These are phyloP conservation scores for Mortierella sp. DNA, from an alignment of 371 early-diverging fungal species.

Conservation along the genomic window DNA sequence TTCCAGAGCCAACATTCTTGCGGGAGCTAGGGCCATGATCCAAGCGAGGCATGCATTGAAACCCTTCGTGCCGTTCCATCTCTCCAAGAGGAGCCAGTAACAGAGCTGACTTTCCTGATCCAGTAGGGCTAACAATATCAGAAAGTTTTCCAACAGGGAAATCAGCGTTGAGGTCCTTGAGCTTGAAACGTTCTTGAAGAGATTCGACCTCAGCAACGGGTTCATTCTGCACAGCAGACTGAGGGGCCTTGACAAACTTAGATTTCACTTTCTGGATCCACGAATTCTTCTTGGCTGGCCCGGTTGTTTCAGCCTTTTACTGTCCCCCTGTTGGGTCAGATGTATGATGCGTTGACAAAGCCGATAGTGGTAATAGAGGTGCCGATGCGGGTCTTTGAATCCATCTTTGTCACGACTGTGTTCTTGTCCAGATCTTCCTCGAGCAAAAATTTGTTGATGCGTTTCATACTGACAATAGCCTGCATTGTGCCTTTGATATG, in stretches of 20 bases:
- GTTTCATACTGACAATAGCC: slow-evolving; percentile 77
- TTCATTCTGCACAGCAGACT: not conserved
- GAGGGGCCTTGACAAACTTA: slow-evolving; percentile 27
- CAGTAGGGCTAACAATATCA: slow-evolving; percentile 83
- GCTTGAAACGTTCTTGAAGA: slow-evolving; percentile 49
- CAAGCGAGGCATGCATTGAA: slow-evolving; percentile 62
- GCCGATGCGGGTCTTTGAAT: slow-evolving; percentile 18
- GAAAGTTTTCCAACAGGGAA: slow-evolving; percentile 78
- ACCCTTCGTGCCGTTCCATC: slow-evolving; percentile 60
- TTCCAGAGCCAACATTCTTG: slow-evolving; percentile 56
- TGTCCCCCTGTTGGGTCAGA: slow-evolving; percentile 61
- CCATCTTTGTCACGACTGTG: slow-evolving; percentile 33
- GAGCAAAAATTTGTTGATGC: slow-evolving; percentile 75
- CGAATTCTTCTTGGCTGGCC: slow-evolving; percentile 24
- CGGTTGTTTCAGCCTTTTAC: slow-evolving; percentile 14
- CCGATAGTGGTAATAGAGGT: slow-evolving; percentile 53
- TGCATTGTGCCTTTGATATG: slow-evolving; percentile 74
- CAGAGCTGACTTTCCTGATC: slow-evolving; percentile 85
- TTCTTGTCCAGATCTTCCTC: slow-evolving; percentile 75
- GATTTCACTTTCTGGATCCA: slow-evolving; percentile 31
- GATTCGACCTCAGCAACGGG: slow-evolving; percentile 26
- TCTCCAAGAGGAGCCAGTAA: slow-evolving; percentile 77
- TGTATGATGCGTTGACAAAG: slow-evolving; percentile 66
- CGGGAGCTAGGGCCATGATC: slow-evolving; percentile 33
- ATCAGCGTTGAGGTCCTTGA: slow-evolving; percentile 66